Evolutionary conservation across 768 basidiomycete genomes (phyloP).

Genomic region (Trametes coccinea): DNA sequence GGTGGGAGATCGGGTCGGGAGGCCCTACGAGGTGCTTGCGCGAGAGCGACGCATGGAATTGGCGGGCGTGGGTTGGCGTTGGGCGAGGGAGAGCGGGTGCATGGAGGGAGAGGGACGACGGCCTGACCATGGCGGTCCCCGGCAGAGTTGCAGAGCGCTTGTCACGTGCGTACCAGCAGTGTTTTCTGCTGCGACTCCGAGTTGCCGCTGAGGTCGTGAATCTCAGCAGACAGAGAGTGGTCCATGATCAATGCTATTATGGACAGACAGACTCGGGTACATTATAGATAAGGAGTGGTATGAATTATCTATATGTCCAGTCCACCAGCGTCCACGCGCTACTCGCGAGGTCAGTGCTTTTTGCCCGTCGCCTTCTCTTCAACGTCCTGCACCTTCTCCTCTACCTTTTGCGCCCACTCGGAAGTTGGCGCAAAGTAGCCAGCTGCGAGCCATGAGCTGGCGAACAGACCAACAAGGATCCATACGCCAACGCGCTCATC

Average conservation of each 20-base stretch:
- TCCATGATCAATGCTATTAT: slow-evolving; percentile 3
- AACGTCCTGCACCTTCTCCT: slow-evolving; percentile 12
- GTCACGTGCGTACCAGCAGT: slow-evolving; percentile 2
- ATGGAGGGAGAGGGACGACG: slow-evolving; percentile 6
- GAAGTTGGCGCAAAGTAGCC: slow-evolving; percentile 30
- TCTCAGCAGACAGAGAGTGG: neutral
- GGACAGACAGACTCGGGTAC: slow-evolving; percentile 5
- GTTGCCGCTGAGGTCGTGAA: too few species aligned
- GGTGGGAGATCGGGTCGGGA: slow-evolving; percentile 75
- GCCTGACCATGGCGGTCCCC: slow-evolving; percentile 21
- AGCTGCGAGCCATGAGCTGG: slow-evolving; percentile 49
- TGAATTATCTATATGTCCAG: slow-evolving; percentile 15
- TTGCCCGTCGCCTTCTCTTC: slow-evolving; percentile 12
- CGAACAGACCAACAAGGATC: slow-evolving; percentile 48
- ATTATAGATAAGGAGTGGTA: slow-evolving; percentile 17
- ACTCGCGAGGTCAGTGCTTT: slow-evolving; percentile 6
- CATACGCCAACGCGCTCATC: slow-evolving; percentile 53
- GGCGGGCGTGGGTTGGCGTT: slow-evolving; percentile 1
- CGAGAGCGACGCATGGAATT: slow-evolving; percentile 19
- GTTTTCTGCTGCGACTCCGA: neutral
- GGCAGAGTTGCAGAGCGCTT: slow-evolving; percentile 8
- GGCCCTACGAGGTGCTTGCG: slow-evolving; percentile 56
- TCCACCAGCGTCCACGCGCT: neutral
- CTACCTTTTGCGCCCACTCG: slow-evolving; percentile 23
- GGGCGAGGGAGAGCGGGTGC: neutral